Evolutionary conservation across 768 basidiomycete species (phyloP), one percentile per base, ranked within the genome.

Genomic region (Mrakia hoshinonis): DNA sequence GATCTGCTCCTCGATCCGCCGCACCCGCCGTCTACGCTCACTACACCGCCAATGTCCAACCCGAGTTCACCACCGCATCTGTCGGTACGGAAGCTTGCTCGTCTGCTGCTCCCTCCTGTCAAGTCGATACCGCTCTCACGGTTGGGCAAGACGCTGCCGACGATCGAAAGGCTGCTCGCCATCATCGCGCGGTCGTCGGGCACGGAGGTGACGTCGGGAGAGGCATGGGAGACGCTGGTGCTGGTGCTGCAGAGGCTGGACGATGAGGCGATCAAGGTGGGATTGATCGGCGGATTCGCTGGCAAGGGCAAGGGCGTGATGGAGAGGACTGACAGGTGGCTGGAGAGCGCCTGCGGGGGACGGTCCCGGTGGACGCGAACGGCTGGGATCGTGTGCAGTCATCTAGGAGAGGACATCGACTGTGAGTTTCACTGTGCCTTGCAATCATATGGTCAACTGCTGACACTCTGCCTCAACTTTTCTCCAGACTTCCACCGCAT

Each of bases 401-500:
- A 62, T 43, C 46, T 69, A 12, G 60, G 68, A 34, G 67, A 58
- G 10, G 26, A 29, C n/a, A 15, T 38, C 34, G 60, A 52, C 34
- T 47, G 47, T 62, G 22, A 52, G 34, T 38, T 4, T 22, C 18
- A 3, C 39, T 39, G 3, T 38, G 31, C 7, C 22, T 13, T n/a
- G 6, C 12, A 26, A 34, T 31, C n/a, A 7, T 29, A 22, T 11
- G 18, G 15, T 0, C 1, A 29, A 12, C 6, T 26, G 15, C n/a
- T 49, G 54, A 24, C 29, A 2, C 24, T 31, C 31, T 22, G 31
- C 31, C 13, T 1, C 7, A 34, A 6, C 18, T 38, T 38, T 3
- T 22, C 48, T 36, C n/a, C 43, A 47, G 61, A 62, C 48, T 48
- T 61, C 31, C 47, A 47, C 4, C 26, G 24, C n/a, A 62, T 89